phyloP scores from a whole-genome alignment of 495 filamentous ascomycete genomes.

The Corynascus novoguineensis region DNA sequence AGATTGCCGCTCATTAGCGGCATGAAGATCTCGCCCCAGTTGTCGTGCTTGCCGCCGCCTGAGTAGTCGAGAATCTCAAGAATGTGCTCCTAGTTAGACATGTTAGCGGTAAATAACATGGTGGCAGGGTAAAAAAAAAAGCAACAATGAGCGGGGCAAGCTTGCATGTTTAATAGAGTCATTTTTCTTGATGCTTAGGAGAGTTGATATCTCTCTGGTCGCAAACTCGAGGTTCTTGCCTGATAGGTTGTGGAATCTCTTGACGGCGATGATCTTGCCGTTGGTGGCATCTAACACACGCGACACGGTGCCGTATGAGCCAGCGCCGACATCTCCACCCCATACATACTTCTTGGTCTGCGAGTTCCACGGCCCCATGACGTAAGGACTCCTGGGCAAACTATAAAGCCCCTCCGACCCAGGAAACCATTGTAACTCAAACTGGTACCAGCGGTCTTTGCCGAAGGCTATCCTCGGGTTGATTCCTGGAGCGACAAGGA shows the following conservation, averaged over 20 bases:
- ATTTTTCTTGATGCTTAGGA: slow-evolving; percentile 24
- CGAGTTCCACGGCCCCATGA: slow-evolving; percentile 22
- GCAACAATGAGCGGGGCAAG: too few relatives aligned
- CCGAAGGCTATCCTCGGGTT: slow-evolving; percentile 31
- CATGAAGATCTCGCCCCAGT: slow-evolving; percentile 34
- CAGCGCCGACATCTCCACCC: slow-evolving; percentile 23
- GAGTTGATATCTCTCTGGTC: slow-evolving; percentile 26
- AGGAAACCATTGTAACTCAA: slow-evolving; percentile 30
- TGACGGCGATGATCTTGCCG: slow-evolving; percentile 29
- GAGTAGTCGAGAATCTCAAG: slow-evolving; percentile 22
- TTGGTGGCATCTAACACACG: slow-evolving; percentile 23
- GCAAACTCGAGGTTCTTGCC: slow-evolving; percentile 30
- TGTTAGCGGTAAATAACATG: too few relatives aligned
- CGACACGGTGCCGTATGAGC: slow-evolving; percentile 31
- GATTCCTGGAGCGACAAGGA: slow-evolving; percentile 28
- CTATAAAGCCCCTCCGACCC: slow-evolving; percentile 19
- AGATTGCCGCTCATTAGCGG: slow-evolving; percentile 29
- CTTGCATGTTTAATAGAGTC: slow-evolving; percentile 27
- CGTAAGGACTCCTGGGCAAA: slow-evolving; percentile 23
- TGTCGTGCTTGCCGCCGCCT: slow-evolving; percentile 11
- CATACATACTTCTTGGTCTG: slow-evolving; percentile 23
- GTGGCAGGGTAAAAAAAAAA: too few relatives aligned
- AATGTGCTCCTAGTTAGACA: too few relatives aligned
- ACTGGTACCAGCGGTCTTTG: slow-evolving; percentile 24
- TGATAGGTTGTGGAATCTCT: slow-evolving; percentile 30